phyloP scores from a whole-genome alignment of 2,329 filamentous ascomycete species.

The Fusarium solani-melongenae region DNA sequence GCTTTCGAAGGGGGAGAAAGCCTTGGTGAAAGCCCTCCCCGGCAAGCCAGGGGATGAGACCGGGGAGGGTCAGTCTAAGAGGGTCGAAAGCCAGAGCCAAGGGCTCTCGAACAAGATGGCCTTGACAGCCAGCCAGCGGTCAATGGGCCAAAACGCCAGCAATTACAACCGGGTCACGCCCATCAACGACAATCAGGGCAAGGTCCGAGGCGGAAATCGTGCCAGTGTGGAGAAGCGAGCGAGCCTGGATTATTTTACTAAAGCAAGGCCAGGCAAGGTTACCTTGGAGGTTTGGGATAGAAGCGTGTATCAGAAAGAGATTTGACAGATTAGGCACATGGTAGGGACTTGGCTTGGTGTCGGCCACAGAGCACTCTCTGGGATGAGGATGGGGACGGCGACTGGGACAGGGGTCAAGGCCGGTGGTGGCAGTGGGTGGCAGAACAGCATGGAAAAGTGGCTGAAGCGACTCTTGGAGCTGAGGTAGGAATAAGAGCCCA shows the following conservation, averaged over 20 bases:
- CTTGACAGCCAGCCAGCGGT: slow-evolving; percentile 1
- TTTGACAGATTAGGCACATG: slow-evolving; percentile 38
- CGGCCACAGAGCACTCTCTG: slow-evolving; percentile 17
- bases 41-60: slow-evolving; percentile 20
- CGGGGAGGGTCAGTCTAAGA: slow-evolving; percentile 12
- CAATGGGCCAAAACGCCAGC: slow-evolving; percentile 23
- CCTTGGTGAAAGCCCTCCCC: slow-evolving; percentile 21
- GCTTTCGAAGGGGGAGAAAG: background rate
- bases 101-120: slow-evolving; percentile 6
- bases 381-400: slow-evolving; percentile 14
- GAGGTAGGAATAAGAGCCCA: slow-evolving; percentile 18
- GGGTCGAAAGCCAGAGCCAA: slow-evolving; percentile 18
- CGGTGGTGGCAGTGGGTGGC: slow-evolving; percentile 14
- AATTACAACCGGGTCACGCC: slow-evolving; percentile 24
- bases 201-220: slow-evolving; percentile 36
- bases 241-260: slow-evolving; percentile 58
- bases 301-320: slow-evolving; percentile 58
- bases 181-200: slow-evolving; percentile 33
- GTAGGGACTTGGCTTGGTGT: slow-evolving; percentile 10
- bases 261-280: slow-evolving; percentile 22
- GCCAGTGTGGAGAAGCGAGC: slow-evolving; percentile 55
- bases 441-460: slow-evolving; percentile 31
- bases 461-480: slow-evolving; percentile 22
- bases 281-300: slow-evolving; percentile 27
- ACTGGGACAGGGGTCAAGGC: slow-evolving; percentile 12